Evolutionary conservation across 345 rosid genomes (phyloP).

Genomic region (sweet orange (Citrus sinensis)): DVS_A1.0 CM039164.1:27860001-27860500

Average conservation of each 20-base stretch:
- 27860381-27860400: conserved; percentile 10
- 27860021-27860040: conserved; percentile 98
- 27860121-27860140: conserved; percentile 90
- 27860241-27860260: conserved; percentile 84
- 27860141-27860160: conserved; percentile 94
- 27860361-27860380: conserved; percentile 17
- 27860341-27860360: conserved; percentile 28
- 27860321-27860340: conserved; percentile 19
- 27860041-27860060: conserved; percentile 97
- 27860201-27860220: conserved; percentile 96
- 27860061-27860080: conserved; percentile 98
- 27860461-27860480: background rate
- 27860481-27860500: background rate
- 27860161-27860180: conserved; percentile 90
- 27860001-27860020: conserved; percentile 97
- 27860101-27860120: conserved; percentile 97
- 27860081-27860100: conserved; percentile 98
- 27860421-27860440: background rate
- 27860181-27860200: conserved; percentile 94
- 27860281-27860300: conserved; percentile 20
- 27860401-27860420: conserved; percentile 17
- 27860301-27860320: conserved; percentile 17
- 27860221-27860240: conserved; percentile 95
- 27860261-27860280: conserved; percentile 89
- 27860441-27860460: background rate